Evolutionary conservation across 164 flowering plant genomes (phyloP).

Genomic region (Buxus sempervirens): DNA sequence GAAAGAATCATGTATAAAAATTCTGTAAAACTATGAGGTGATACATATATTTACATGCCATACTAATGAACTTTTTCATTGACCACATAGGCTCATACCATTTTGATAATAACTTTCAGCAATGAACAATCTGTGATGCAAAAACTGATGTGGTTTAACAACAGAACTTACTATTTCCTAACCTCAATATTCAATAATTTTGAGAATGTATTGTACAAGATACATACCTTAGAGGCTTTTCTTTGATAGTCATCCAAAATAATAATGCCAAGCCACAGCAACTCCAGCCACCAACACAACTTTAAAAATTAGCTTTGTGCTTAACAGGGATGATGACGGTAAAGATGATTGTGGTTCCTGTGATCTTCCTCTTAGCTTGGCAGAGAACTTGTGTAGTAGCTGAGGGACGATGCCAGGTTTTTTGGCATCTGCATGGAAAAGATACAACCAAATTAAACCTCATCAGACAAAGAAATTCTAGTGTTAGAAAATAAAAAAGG

Average conservation of each 20-base stretch:
- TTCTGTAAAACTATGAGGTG: too few species aligned
- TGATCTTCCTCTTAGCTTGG: slow-evolving; percentile 56
- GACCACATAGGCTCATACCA: too few species aligned
- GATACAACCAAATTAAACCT: slow-evolving; percentile 8
- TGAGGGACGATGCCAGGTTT: too few species aligned
- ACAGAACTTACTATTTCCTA: too few species aligned
- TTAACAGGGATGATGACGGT: slow-evolving; percentile 32
- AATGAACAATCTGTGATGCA: too few species aligned
- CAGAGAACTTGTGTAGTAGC: slow-evolving; percentile 45
- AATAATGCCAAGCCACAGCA: slow-evolving; percentile 74
- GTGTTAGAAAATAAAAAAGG: too few species aligned
- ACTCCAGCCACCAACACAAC: slow-evolving; percentile 55
- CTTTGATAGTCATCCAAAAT: slow-evolving; percentile 31
- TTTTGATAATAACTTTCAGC: too few species aligned
- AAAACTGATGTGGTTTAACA: too few species aligned
- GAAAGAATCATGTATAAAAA: too few species aligned
- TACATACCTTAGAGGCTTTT: slow-evolving; percentile 4
- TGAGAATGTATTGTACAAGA: slow-evolving; percentile 15
- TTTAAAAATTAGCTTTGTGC: slow-evolving; percentile 47
- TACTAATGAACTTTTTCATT: too few species aligned
- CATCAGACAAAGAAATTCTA: neutral
- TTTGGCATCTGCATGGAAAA: slow-evolving; percentile 39
- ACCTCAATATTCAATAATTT: too few species aligned
- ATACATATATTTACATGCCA: too few species aligned
- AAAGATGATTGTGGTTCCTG: slow-evolving; percentile 26